A percentile compares a stretch with the other conserved stretches of the same genome.
Evolutionary conservation across 768 basidiomycete species (phyloP).

Genomic region (Mycena belliarum): DNA sequence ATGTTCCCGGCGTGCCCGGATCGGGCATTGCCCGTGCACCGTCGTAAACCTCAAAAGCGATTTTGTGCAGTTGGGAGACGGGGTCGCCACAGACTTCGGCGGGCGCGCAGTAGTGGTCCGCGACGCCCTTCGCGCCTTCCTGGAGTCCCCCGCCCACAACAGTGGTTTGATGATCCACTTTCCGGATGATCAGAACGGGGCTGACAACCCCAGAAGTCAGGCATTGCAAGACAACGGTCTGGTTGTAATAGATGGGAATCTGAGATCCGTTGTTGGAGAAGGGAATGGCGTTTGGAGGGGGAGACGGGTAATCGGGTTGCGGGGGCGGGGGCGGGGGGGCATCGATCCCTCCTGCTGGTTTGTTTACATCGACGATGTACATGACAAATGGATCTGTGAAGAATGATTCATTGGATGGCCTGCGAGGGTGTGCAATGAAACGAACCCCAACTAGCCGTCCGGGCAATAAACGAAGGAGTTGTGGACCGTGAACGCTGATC

Average conservation of each 20-base stretch:
- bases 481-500: slow-evolving; percentile 69
- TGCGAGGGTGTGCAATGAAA: slow-evolving; percentile 17
- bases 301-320: slow-evolving; percentile 87
- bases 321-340: slow-evolving; percentile 79
- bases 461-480: slow-evolving; percentile 85
- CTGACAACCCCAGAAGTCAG: slow-evolving; percentile 92
- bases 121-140: slow-evolving; percentile 83
- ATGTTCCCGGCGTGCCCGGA: slow-evolving; percentile 73
- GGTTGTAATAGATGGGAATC: slow-evolving; percentile 95
- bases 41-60: slow-evolving; percentile 91
- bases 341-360: slow-evolving; percentile 76
- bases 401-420: slow-evolving; percentile 13
- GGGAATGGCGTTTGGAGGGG: slow-evolving; percentile 87
- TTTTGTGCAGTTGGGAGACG: slow-evolving; percentile 94
- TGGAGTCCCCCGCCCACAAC: slow-evolving; percentile 90
- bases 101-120: slow-evolving; percentile 77
- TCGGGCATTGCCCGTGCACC: slow-evolving; percentile 67
- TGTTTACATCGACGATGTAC: slow-evolving; percentile 94
- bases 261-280: slow-evolving; percentile 82
- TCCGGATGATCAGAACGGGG: slow-evolving; percentile 90
- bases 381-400: slow-evolving; percentile 85
- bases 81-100: slow-evolving; percentile 93
- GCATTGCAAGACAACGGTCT: slow-evolving; percentile 93
- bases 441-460: slow-evolving; percentile 88
- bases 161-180: slow-evolving; percentile 87